Percentiles rank a stretch among this genome's conserved stretches.
Evolutionary conservation across 2,329 filamentous ascomycete species (phyloP).

Genomic region (Ophiostoma himal-ulmi): DNA sequence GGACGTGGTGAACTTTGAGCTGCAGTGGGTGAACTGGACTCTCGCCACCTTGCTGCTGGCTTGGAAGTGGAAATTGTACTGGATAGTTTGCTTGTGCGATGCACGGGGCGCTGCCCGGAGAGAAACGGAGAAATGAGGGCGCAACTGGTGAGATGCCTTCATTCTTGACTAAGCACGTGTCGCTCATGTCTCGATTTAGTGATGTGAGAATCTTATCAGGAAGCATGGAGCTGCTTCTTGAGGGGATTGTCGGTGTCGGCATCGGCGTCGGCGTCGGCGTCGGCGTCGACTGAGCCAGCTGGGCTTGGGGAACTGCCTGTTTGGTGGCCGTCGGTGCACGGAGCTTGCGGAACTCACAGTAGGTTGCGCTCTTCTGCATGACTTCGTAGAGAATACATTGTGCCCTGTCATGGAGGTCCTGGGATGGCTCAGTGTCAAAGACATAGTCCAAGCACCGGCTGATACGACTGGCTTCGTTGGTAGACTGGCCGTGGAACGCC

Average conservation of each 20-base stretch:
- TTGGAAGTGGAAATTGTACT: neutral
- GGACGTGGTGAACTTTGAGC: neutral
- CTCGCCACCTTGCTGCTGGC: neutral
- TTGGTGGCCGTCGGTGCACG: conserved; percentile 45
- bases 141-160: conserved; percentile 13
- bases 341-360: conserved; percentile 53
- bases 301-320: conserved; percentile 34
- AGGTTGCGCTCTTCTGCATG: conserved; percentile 53
- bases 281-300: conserved; percentile 29
- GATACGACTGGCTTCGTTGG: conserved; percentile 56
- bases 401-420: conserved; percentile 49
- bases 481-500: conserved; percentile 54
- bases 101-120: neutral
- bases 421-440: conserved; percentile 52
- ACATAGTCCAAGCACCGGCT: conserved; percentile 68
- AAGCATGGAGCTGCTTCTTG: neutral
- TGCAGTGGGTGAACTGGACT: conserved; percentile 16
- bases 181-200: neutral
- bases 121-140: neutral
- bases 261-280: neutral
- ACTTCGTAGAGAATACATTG: conserved; percentile 58
- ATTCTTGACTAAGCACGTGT: conserved; percentile 1
- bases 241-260: neutral
- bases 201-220: neutral
- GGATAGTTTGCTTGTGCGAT: neutral